Percentiles rank a stretch among this genome's conserved stretches.
Conservation (phyloP, 257 asterid genomes). For the Solanum tacnaense region DNA sequence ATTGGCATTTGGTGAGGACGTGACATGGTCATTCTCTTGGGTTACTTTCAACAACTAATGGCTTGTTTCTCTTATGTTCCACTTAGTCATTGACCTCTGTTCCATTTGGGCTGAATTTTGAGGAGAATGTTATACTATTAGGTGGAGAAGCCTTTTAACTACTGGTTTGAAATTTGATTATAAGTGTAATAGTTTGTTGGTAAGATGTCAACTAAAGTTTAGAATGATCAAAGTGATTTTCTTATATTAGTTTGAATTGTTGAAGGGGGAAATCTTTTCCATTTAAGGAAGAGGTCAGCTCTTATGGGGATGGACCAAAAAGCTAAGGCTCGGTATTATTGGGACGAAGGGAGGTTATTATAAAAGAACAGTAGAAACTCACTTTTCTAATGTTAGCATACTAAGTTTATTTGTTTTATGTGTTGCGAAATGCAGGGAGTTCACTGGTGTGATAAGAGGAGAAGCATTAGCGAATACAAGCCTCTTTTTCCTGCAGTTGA, state of each 20-base stretch:
- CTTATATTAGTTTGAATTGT: neutral
- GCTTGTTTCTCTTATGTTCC: neutral
- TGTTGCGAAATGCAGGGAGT: constrained; percentile 57
- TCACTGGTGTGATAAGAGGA: constrained; percentile 93
- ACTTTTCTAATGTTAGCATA: neutral
- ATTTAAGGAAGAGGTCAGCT: neutral
- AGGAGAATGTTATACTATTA: neutral
- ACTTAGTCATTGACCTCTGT: neutral
- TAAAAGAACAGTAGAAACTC: neutral
- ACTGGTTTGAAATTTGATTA: neutral
- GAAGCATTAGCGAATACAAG: constrained; percentile 67
- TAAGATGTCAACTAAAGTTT: neutral
- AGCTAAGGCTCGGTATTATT: neutral
- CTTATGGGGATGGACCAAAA: neutral
- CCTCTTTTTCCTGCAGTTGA: constrained; percentile 83
- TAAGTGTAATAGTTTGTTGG: neutral
- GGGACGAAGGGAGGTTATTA: neutral
- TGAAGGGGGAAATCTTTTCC: neutral
- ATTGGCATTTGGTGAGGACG: neutral
- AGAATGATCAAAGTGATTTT: neutral
- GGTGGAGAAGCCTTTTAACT: neutral
- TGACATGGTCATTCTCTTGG: neutral
- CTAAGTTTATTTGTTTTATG: neutral
- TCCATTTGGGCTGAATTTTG: neutral
- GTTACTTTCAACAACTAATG: neutral